Base-by-base conservation (phyloP, 1,284 basidiomycete genomes). In the Moniliophthora roreri region DNA sequence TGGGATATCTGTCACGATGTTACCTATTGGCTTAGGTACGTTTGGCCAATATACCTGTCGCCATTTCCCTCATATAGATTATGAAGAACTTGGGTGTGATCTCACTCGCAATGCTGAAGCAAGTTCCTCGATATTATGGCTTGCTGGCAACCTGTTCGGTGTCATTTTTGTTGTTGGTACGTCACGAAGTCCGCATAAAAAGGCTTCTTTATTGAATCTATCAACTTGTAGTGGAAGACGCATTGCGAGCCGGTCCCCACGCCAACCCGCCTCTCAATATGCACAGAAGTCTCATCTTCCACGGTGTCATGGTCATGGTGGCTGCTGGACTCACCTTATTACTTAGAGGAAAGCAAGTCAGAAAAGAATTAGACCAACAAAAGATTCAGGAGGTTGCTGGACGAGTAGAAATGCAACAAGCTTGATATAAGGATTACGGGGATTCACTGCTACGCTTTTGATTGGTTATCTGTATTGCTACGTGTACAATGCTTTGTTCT, bases 101-200 rank as follows among this genome's bases (percentile, higher is more conserved):
- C 64, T 92, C 26, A 90, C 89, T 11, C 76, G 86, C 53, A 91
- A 89, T 61, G 80, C 89, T 2, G 87, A 89, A 56, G 84, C 79
- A 1, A 89, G 87, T 56, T 80, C 89, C 0, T 85, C 89, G 0
- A 64, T 89, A 23, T 62, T 92, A 20, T 92, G 89, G 89, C 82
- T 83, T 66, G 69, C 73, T 38, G 84, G 82, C 18, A 92, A 91
- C 61, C 54, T 85, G 0, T 74, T 84, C 51, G 71, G 76, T 13
- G 72, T 90, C 34, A 66, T 86, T n/a, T 85, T 87, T 60, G 76
- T 89, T 15, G 69, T 89, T 3, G 71, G 88, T 88, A 58, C 49
- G 50, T 54, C 13, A 13, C 24, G 20, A n/a, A n/a, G n/a, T n/a
- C n/a, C n/a, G n/a, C n/a, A n/a, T n/a, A n/a, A 7, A 15, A 37